Conservation (phyloP, 73 alveolate species). For the Paraurostyla sp. region DNA sequence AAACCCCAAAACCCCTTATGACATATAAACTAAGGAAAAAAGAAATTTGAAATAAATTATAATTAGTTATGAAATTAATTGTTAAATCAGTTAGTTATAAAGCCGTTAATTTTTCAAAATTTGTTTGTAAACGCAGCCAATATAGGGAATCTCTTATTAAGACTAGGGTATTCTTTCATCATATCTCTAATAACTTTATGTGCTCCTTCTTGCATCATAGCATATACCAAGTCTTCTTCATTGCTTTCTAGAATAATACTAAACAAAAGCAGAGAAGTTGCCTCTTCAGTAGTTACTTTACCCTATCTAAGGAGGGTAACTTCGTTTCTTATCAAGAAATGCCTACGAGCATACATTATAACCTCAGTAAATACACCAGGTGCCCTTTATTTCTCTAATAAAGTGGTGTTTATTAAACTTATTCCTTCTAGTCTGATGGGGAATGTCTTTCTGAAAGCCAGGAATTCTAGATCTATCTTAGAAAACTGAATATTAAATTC, state of each 20-base stretch:
- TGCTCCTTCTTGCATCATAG: slow-evolving; percentile 70
- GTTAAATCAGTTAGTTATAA: slow-evolving; percentile 35
- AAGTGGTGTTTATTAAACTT: slow-evolving; percentile 77
- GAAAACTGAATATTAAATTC: slow-evolving; percentile 85
- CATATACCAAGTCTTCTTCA: slow-evolving; percentile 67
- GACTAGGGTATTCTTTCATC: slow-evolving; percentile 60
- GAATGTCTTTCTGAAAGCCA: slow-evolving; percentile 83
- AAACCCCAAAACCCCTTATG: too few species aligned
- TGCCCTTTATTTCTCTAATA: slow-evolving; percentile 64
- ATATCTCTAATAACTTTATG: slow-evolving; percentile 28
- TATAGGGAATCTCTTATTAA: slow-evolving; percentile 58
- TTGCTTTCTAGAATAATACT: slow-evolving; percentile 59
- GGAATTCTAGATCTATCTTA: slow-evolving; percentile 87
- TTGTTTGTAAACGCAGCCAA: slow-evolving; percentile 42
- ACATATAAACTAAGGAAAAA: too few species aligned
- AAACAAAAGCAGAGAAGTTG: slow-evolving; percentile 58
- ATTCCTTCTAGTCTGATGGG: slow-evolving; percentile 86
- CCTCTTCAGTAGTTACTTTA: slow-evolving; percentile 42
- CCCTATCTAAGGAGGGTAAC: slow-evolving; percentile 50
- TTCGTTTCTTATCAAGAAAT: slow-evolving; percentile 56
- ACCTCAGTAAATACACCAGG: slow-evolving; percentile 68
- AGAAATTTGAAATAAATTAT: too few species aligned
- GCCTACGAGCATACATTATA: slow-evolving; percentile 68
- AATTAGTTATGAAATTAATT: background rate
- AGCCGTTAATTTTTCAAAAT: slow-evolving; percentile 20